Evolutionary conservation across 2,329 filamentous ascomycete genomes (phyloP).

Genomic region (Paraphoma sp.): DNA sequence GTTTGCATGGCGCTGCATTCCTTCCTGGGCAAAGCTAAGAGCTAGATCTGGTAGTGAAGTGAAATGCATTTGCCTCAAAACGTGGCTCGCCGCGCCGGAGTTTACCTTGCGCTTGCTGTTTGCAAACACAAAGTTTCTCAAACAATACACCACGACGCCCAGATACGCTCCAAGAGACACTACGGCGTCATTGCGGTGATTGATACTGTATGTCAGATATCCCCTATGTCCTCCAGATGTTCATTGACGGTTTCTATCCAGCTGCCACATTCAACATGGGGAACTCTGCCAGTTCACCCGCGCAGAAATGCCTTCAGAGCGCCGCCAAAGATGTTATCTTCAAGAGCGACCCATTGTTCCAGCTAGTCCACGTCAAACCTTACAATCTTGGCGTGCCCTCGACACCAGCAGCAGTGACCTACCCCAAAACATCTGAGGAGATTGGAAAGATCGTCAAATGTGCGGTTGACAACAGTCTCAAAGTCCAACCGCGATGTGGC

Average conservation of each 20-base stretch:
- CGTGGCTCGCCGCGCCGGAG: not conserved
- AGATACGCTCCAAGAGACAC: no score
- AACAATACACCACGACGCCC: no score
- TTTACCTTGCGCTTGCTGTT: no score
- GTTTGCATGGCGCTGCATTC: not conserved
- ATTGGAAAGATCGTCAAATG: conserved; percentile 66
- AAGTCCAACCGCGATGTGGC: conserved; percentile 68
- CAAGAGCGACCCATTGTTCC: conserved; percentile 33
- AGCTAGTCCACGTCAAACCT: conserved; percentile 42
- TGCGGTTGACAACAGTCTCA: conserved; percentile 57
- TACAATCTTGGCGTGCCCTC: conserved; percentile 46
- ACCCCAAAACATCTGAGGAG: conserved; percentile 60
- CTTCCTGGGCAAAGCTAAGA: not conserved
- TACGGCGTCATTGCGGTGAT: not conserved
- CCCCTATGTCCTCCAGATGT: not conserved
- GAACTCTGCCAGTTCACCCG: conserved; percentile 33
- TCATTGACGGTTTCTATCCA: not conserved
- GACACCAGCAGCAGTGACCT: conserved; percentile 63
- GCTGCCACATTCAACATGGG: conserved; percentile 28
- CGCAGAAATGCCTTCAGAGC: conserved; percentile 36
- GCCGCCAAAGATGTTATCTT: conserved; percentile 34
- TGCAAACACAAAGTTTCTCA: no score
- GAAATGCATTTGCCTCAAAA: not conserved
- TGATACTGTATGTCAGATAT: not conserved
- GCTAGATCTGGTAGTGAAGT: not conserved